These are phyloP conservation scores for Prunus mume DNA, from an alignment of 306 rosid genomes.

Conservation along the genomic window DNA sequence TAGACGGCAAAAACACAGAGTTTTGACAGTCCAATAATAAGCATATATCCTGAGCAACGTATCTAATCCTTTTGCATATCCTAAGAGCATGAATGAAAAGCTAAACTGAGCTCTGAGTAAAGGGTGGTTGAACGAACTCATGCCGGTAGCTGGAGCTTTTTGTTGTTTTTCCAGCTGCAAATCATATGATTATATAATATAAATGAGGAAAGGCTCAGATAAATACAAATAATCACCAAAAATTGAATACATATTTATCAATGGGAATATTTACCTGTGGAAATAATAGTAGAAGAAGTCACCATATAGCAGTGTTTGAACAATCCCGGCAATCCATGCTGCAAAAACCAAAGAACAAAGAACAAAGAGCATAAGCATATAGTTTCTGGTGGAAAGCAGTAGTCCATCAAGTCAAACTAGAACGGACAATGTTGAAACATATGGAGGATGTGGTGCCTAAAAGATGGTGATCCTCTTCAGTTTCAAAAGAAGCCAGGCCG, in stretches of 20 bases:
- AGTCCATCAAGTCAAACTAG: background rate
- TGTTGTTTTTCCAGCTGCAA: slow-evolving; percentile 89
- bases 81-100: background rate
- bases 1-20: background rate
- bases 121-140: slow-evolving; percentile 26
- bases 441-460: background rate
- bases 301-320: slow-evolving; percentile 81
- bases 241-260: background rate
- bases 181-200: background rate
- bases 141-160: slow-evolving; percentile 83
- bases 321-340: slow-evolving; percentile 87
- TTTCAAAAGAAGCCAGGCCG: background rate
- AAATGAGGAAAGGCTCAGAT: slow-evolving; percentile 17
- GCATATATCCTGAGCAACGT: background rate
- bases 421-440: background rate
- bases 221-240: background rate
- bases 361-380: background rate
- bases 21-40: background rate
- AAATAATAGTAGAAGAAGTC: slow-evolving; percentile 93
- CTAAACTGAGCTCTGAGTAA: background rate
- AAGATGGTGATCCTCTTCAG: background rate
- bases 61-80: background rate
- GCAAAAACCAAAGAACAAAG: slow-evolving; percentile 32
- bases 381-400: background rate
- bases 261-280: slow-evolving; percentile 51